Percentiles rank a stretch among this genome's conserved stretches.
phyloP scores from a whole-genome alignment of 352 stramenopile genomes.

The Hyaloperonospora arabidopsidis region DNA sequence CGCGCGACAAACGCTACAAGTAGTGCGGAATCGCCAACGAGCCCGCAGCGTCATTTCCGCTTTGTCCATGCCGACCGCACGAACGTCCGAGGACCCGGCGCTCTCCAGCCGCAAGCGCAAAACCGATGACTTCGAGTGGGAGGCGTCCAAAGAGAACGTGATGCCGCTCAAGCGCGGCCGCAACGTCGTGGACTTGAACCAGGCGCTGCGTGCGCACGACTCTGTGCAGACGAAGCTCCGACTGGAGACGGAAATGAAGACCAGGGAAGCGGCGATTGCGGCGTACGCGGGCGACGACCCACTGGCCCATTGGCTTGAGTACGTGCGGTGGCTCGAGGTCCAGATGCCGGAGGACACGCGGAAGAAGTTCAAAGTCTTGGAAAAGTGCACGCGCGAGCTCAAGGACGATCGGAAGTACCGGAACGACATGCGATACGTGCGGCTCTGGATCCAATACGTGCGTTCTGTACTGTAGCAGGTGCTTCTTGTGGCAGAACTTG shows the following conservation, averaged over 20 bases:
- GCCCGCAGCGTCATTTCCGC: background rate
- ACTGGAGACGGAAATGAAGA: constrained; percentile 46
- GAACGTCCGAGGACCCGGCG: background rate
- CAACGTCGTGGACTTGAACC: constrained; percentile 74
- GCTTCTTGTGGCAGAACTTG: no score
- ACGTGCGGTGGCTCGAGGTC: constrained; percentile 72
- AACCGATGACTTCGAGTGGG: constrained; percentile 64
- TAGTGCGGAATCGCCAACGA: constrained; percentile 5
- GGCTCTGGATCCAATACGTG: constrained; percentile 86
- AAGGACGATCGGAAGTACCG: constrained; percentile 57
- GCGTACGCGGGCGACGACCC: constrained; percentile 59
- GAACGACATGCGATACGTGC: constrained; percentile 75
- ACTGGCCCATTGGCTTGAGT: constrained; percentile 57
- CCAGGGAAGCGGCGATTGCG: constrained; percentile 39
- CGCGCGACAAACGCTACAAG: constrained; percentile 25
- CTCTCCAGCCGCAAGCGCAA: constrained; percentile 28
- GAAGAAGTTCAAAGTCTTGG: constrained; percentile 67
- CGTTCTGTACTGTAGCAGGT: no score
- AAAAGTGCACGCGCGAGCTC: constrained; percentile 65
- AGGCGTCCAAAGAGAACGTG: constrained; percentile 85
- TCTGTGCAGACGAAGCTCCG: constrained; percentile 55
- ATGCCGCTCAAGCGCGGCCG: constrained; percentile 73
- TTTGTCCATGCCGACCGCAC: constrained; percentile 17
- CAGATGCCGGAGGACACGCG: constrained; percentile 78
- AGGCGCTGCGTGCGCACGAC: constrained; percentile 50